Evolutionary conservation across 192 early-diverging fungal genomes (phyloP), one percentile per base, ranked within the genome.

Genomic region (Coemansia sp.): DNA sequence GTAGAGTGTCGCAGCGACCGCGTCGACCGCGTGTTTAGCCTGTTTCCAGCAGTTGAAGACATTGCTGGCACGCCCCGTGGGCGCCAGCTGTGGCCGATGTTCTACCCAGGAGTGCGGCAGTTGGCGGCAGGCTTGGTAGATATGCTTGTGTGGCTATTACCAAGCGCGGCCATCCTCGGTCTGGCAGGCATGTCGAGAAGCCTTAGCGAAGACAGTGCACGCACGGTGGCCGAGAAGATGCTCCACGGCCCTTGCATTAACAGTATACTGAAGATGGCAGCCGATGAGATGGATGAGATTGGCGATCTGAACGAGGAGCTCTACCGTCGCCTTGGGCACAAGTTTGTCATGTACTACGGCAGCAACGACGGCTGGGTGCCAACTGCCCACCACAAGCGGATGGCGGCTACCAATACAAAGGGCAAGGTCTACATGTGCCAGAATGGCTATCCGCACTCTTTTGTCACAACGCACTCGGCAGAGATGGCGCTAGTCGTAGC

Each of bases 11-110:
- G 90, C 15, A 68, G 86, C 44, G 84, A 84, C 58, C 80, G 83
- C 22, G 87, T 95, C n/a, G 71, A 78, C 37, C 87, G 86, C 15
- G 59, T 90, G 5, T 87, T 93, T 63, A 73, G 76, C 0, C 74
- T 97, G 50, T 97, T 95, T 65, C 95, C 95, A 16, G 91, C 93
- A 1, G 67, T 97, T 9, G 89, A 89, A 24, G 70, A 87, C 20
- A 94, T 97, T 45, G 88, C 85, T 1, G 70, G 84, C n/a, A 93
- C 91, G 18, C 91, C 91, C 0, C 89, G 90, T 12, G 95, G 93
- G 13, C 80, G 80, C 6, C 73, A 87, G 29, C 67, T 92, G 43
- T 71, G 82, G 27, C 38, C 60, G 3, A 27, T 76, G 68, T 78
- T 83, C 41, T 43, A n/a, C 38, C 76, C 76, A 0, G 67, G 69